phyloP scores from a whole-genome alignment of 2,329 filamentous ascomycete species.

The Neopestalotiopsis sp. region DNA sequence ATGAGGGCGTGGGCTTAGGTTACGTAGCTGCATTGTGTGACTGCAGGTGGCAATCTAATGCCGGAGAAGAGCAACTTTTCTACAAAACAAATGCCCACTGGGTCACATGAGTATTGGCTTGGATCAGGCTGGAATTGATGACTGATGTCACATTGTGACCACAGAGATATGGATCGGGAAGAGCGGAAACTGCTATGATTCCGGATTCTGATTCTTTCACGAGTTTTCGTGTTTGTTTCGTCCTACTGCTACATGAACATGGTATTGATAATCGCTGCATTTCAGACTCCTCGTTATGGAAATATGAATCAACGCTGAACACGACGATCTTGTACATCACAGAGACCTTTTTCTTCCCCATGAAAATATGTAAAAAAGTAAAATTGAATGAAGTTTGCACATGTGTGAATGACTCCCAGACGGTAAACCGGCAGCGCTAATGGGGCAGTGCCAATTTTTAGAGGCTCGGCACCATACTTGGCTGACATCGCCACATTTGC shows the following conservation, averaged over 20 bases:
- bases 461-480: constrained; percentile 16
- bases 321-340: no score
- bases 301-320: no score
- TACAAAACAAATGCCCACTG: neutral
- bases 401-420: neutral
- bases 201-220: no score
- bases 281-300: no score
- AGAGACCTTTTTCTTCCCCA: no score
- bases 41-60: neutral
- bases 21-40: neutral
- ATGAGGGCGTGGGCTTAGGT: neutral
- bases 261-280: no score
- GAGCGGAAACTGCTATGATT: no score
- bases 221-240: no score
- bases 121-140: neutral
- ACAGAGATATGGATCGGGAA: no score
- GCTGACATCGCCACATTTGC: constrained; percentile 10
- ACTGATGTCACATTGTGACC: no score
- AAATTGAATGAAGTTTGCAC: neutral
- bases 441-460: constrained; percentile 10
- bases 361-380: neutral
- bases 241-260: no score
- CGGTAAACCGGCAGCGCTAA: constrained; percentile 15
- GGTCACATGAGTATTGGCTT: neutral
- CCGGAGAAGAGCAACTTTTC: neutral